Base-by-base conservation (phyloP, 192 early-diverging fungal genomes). In the Paraglomus occultum region DNA sequence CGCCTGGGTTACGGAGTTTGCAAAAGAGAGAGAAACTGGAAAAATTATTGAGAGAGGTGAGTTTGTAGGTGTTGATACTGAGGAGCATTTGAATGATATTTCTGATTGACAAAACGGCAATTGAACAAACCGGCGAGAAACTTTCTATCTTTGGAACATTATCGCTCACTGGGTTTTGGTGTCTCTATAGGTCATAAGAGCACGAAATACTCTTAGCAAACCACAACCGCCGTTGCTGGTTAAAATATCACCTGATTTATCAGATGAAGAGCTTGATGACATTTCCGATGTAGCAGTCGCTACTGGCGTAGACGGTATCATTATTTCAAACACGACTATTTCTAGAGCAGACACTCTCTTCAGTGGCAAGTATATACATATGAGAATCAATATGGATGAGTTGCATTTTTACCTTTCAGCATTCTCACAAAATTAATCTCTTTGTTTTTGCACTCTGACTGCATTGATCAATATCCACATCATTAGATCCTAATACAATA, bases 221-320 rank as follows among this genome's bases (percentile, higher is more conserved):
- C 55, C 54, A 49, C 17, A 73, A 23, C 92, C 92, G 49, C 90
- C 94, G 6, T 71, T 96, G 45, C 80, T 94, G 55, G 89, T 96
- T 48, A 96, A 96, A 82, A 95, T 96, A 72, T 90, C 92, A 8
- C 95, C 95, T 4, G 95, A 96, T 79, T 82, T 92, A 64, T 75
- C 79, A 40, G 78, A 79, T 51, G 82, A 84, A 48, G 91, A 96
- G 75, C 80, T 94, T 22, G 73, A 85, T 40, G 86, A 95, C 64
- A 89, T 96, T 67, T 90, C 95, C 0, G 84, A 87, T 58, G 87
- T 91, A 8, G 90, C 90, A 5, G 50, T 87, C 49, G 77, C 84
- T 39, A 85, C 84, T 67, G 77, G 87, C 12, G 80, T 95, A 15
- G 94, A 95, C 74, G 95, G 92, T 51, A 86, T 95, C 51, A 93